Conservation (phyloP, 345 rosid genomes). For the Hibiscus mutabilis region DNA sequence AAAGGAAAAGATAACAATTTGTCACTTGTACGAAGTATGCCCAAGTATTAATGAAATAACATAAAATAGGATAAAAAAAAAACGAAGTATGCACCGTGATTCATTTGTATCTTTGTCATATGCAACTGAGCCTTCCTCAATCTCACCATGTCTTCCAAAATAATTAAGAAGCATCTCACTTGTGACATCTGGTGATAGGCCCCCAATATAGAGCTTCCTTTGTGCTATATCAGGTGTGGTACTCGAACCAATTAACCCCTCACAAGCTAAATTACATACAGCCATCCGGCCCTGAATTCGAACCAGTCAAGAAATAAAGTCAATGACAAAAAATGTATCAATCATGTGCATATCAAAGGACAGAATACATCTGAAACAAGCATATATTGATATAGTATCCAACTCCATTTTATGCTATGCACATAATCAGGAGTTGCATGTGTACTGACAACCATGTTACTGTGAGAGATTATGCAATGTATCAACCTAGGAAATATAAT, state of each 20-base stretch:
- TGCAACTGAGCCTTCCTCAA: constrained; percentile 68
- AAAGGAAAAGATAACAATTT: constrained; percentile 11
- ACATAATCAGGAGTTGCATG: background rate
- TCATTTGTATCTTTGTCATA: constrained; percentile 61
- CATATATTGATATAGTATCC: background rate
- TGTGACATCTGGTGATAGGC: constrained; percentile 50
- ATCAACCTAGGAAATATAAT: background rate
- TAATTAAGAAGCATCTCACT: constrained; percentile 45
- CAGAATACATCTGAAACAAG: background rate
- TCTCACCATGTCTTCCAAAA: constrained; percentile 50
- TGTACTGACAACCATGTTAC: background rate
- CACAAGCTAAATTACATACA: constrained; percentile 60
- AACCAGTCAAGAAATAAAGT: background rate
- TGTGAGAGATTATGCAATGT: background rate
- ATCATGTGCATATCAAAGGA: background rate
- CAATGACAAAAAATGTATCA: background rate
- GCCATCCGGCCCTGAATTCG: constrained; percentile 52
- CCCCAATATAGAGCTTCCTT: constrained; percentile 61
- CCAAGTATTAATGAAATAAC: background rate
- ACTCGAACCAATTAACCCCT: constrained; percentile 45
- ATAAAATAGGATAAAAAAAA: background rate
- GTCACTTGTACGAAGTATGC: background rate
- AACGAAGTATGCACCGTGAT: constrained; percentile 36
- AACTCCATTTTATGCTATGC: background rate
- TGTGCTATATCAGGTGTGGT: constrained; percentile 41